A percentile compares a stretch with the other conserved stretches of the same genome.
Conservation (phyloP, 1,139 yeast species). For the Pichia sp. region DNA sequence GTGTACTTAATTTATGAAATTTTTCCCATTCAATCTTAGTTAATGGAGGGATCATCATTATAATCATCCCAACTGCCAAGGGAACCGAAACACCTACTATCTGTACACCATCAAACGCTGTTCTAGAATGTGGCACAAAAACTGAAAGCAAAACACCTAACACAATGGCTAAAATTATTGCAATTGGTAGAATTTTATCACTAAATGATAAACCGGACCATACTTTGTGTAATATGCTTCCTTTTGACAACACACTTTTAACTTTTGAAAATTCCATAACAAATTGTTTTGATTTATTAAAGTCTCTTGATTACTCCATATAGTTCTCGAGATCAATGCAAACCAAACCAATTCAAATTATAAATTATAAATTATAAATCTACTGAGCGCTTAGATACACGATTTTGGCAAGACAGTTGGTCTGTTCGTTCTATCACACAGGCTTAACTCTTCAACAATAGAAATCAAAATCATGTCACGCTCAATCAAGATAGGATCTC, state of each 20-base stretch:
- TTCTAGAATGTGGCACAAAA: constrained; percentile 31
- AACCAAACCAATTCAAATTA: too few relatives aligned
- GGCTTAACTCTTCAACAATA: too few relatives aligned
- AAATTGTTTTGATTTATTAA: too few relatives aligned
- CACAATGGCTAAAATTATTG: constrained; percentile 30
- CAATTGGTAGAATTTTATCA: constrained; percentile 32
- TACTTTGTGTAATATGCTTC: neutral
- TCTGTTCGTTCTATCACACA: too few relatives aligned
- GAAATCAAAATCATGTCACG: too few relatives aligned
- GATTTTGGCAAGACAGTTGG: too few relatives aligned
- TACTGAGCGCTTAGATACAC: too few relatives aligned
- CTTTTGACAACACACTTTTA: neutral
- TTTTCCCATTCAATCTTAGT: constrained; percentile 50
- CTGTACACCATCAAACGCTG: constrained; percentile 30
- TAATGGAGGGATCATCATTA: constrained; percentile 56
- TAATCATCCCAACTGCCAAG: constrained; percentile 45
- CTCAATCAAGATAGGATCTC: too few relatives aligned
- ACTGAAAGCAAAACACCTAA: constrained; percentile 33
- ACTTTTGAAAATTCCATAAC: too few relatives aligned
- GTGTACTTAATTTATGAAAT: constrained; percentile 25
- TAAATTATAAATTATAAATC: too few relatives aligned
- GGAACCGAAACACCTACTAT: constrained; percentile 37
- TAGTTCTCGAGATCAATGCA: too few relatives aligned
- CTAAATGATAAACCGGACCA: constrained; percentile 34
- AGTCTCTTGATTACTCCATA: too few relatives aligned